Evolutionary conservation across 2,329 filamentous ascomycete species (phyloP), one percentile per base, ranked within the genome.

Genomic region (Aspergillus spinulosporus): DNA sequence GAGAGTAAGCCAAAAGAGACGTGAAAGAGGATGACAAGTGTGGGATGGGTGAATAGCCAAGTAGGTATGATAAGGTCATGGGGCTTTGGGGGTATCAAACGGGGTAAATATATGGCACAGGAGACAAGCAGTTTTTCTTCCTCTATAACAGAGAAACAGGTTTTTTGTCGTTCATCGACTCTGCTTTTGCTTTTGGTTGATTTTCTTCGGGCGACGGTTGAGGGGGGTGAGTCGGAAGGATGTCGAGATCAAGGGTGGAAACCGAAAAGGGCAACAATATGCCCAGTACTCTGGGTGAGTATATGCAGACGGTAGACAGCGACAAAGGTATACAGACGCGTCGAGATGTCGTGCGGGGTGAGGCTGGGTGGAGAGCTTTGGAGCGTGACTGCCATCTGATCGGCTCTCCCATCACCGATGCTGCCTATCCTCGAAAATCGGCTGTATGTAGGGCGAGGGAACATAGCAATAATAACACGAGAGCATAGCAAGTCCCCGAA

Each of bases 251-350:
- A 61, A 67, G 60, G 62, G 58, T 60, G 62, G 59, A 61, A 51
- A 44, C 49, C 49, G 54, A 58, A 49, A 52, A 59, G 64, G 66
- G 68, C 69, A 68, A 62, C 66, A 69, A 67, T 71, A 70, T 67
- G 69, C 64, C 68, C 66, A 47, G 49, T 40, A 37, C 39, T 58
- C 48, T 44, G 56, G 47, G 52, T 46, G 37, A n/a, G 28, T n/a
- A 42, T 9, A 5, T 44, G 21, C 14, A 47, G 29, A 47, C 26
- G 29, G 5, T 34, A 29, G 21, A 37, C 15, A 28, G 11, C 31
- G 21, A 12, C 6, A 1, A n/a, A 39, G 47, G 37, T 28, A 43
- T 31, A 28, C 44, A 42, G 39, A 43, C 36, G 49, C 54, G 7
- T 36, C 37, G 39, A 36, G 14, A 11, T 32, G 29, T 31, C 29